Evolutionary conservation across 176 grass and related monocot genomes (phyloP).

Genomic region (Secale cereale): DNA sequence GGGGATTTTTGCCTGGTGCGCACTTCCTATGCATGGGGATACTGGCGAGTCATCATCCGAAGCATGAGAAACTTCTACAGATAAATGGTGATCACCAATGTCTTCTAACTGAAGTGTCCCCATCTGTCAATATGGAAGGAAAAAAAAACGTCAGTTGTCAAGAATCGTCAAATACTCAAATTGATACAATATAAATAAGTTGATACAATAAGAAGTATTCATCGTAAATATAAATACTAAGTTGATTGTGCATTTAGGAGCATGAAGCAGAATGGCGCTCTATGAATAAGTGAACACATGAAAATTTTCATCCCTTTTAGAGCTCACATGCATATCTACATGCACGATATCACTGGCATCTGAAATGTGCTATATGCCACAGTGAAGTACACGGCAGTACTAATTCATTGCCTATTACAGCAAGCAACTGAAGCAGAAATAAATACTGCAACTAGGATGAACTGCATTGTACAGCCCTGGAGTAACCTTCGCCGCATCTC

Average conservation of each 20-base stretch:
- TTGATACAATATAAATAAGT: background rate
- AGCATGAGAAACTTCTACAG: conserved; percentile 20
- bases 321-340: conserved; percentile 3
- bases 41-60: conserved; percentile 32
- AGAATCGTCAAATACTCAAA: background rate
- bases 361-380: background rate
- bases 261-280: background rate
- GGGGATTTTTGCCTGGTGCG: conserved; percentile 54
- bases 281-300: background rate
- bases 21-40: conserved; percentile 46
- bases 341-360: background rate
- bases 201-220: background rate
- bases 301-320: background rate
- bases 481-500: background rate
- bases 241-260: background rate
- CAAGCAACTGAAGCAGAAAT: background rate
- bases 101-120: background rate
- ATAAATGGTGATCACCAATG: background rate
- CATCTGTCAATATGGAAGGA: background rate
- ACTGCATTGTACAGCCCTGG: background rate
- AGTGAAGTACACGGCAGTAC: background rate
- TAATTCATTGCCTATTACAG: background rate
- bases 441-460: background rate
- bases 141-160: background rate
- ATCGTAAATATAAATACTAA: background rate